phyloP scores from a whole-genome alignment of 768 basidiomycete species.

The Kwoniella pini region DNA sequence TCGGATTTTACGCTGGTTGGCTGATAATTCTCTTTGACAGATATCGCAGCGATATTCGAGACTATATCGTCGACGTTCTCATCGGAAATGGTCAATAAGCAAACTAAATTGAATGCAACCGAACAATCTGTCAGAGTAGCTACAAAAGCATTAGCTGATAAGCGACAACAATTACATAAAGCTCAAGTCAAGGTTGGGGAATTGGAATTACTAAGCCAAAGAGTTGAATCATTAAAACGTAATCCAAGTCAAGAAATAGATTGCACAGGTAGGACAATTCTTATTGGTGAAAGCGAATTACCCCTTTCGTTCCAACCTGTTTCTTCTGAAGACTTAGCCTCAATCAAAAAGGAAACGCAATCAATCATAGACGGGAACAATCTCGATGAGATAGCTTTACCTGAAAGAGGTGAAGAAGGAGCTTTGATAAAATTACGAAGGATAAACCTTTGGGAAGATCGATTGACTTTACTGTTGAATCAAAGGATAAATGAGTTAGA shows the following conservation, averaged over 20 bases:
- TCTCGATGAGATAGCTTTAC: constrained; percentile 43
- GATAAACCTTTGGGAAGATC: constrained; percentile 77
- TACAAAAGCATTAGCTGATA: constrained; percentile 85
- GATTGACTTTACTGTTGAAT: constrained; percentile 73
- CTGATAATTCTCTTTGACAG: constrained; percentile 55
- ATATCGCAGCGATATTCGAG: constrained; percentile 83
- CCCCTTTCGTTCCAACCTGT: not conserved
- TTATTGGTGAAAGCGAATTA: constrained; percentile 50
- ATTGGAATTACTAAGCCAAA: constrained; percentile 76
- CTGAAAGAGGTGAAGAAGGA: constrained; percentile 59
- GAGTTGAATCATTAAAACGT: constrained; percentile 82
- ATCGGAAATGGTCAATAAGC: constrained; percentile 78
- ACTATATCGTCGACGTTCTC: constrained; percentile 75
- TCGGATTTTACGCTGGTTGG: not conserved
- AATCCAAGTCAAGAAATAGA: constrained; percentile 70
- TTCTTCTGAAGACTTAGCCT: not conserved
- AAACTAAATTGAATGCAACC: constrained; percentile 81
- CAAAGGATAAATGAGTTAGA: constrained; percentile 69
- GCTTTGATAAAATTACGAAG: constrained; percentile 72
- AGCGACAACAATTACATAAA: constrained; percentile 76
- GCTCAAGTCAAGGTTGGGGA: constrained; percentile 75
- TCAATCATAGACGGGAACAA: not conserved
- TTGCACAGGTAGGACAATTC: constrained; percentile 65
- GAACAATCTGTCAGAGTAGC: constrained; percentile 84
- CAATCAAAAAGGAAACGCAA: not conserved